Percentiles rank a stretch among this genome's conserved stretches.
Evolutionary conservation across 345 rosid genomes (phyloP).

Genomic region (Gossypium rotundifolium): DNA sequence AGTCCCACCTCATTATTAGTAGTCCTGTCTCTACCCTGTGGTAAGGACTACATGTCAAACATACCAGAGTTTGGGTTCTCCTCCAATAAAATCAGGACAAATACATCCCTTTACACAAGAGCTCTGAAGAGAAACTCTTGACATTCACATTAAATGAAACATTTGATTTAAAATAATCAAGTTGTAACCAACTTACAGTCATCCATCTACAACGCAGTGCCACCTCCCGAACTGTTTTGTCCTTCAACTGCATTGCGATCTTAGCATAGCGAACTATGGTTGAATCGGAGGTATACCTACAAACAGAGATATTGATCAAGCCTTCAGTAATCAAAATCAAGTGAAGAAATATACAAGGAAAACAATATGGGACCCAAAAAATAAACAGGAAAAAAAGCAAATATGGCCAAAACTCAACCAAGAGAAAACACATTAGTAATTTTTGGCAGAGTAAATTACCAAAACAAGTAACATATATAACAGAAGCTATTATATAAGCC

Average conservation of each 20-base stretch:
- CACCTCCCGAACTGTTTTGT: slow-evolving; percentile 77
- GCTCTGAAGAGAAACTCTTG: neutral
- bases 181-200: slow-evolving; percentile 41
- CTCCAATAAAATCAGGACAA: slow-evolving; percentile 7
- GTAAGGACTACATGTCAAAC: slow-evolving; percentile 3
- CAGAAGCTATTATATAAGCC: neutral
- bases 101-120: neutral
- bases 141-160: neutral
- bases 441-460: neutral
- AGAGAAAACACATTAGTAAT: neutral
- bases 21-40: slow-evolving; percentile 5
- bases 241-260: slow-evolving; percentile 71
- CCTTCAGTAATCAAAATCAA: neutral
- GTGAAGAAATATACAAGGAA: neutral
- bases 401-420: neutral
- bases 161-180: neutral
- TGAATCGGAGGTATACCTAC: slow-evolving; percentile 58
- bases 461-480: neutral
- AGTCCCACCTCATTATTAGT: neutral
- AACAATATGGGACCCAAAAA: neutral
- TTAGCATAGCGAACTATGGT: slow-evolving; percentile 62
- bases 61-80: neutral
- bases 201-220: slow-evolving; percentile 84
- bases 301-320: slow-evolving; percentile 8
- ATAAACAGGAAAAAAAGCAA: neutral